phyloP scores from a whole-genome alignment of 2,329 filamentous ascomycete species.

The Penicillium rolfsii region DNA sequence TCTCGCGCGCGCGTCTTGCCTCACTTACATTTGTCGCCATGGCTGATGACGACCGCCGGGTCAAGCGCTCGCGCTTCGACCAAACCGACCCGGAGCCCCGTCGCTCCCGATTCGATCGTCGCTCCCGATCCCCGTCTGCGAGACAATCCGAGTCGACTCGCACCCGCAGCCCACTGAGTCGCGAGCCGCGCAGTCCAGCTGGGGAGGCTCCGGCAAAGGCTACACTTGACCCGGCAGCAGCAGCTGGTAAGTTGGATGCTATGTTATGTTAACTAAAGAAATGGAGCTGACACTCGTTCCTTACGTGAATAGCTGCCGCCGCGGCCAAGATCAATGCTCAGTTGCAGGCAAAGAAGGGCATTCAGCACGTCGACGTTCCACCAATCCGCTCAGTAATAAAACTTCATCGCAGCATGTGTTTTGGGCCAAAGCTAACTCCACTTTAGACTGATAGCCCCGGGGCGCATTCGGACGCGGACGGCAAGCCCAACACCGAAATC shows the following conservation, averaged over 20 bases:
- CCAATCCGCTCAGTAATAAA: constrained; percentile 66
- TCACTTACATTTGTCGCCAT: constrained; percentile 49
- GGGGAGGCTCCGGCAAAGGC: constrained; percentile 47
- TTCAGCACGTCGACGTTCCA: constrained; percentile 87
- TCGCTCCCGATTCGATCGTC: constrained; percentile 84
- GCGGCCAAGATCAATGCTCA: constrained; percentile 85
- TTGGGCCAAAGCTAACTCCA: neutral
- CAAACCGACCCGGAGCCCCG: constrained; percentile 82
- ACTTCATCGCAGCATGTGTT: neutral
- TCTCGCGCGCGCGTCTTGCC: neutral
- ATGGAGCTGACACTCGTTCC: constrained; percentile 19
- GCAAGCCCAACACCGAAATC: constrained; percentile 78
- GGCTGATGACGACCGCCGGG: constrained; percentile 75
- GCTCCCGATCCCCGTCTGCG: constrained; percentile 78
- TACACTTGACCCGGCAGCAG: constrained; percentile 70
- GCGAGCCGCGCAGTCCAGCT: constrained; percentile 54
- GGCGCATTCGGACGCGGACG: constrained; percentile 59
- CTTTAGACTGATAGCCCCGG: constrained; percentile 52
- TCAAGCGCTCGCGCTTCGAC: constrained; percentile 91
- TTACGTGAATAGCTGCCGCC: constrained; percentile 68
- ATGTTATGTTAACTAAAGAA: too few species aligned
- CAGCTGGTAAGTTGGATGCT: constrained; percentile 63
- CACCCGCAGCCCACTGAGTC: constrained; percentile 77
- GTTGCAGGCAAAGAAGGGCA: constrained; percentile 81
- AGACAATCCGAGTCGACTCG: constrained; percentile 70